A percentile compares a stretch with the other conserved stretches of the same genome.
phyloP scores from a whole-genome alignment of 1,139 yeast species.

The Geotrichum histeridarum region DNA sequence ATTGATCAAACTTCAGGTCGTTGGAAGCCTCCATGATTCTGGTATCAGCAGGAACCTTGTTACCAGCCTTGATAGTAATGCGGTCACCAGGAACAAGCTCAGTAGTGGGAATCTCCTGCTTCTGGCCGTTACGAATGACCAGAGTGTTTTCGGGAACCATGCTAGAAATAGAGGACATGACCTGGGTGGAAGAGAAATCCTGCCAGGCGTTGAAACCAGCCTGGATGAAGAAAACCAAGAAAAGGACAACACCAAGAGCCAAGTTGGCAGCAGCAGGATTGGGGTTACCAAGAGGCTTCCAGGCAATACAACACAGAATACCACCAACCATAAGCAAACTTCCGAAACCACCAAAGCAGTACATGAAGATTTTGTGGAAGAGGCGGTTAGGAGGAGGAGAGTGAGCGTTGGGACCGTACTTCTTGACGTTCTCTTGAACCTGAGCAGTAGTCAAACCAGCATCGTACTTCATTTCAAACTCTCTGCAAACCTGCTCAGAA shows the following conservation, averaged over 20 bases:
- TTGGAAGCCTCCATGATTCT: conserved; percentile 35
- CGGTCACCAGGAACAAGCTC: conserved; percentile 33
- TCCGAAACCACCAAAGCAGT: conserved; percentile 50
- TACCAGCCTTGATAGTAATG: conserved; percentile 42
- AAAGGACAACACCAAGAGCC: conserved; percentile 43
- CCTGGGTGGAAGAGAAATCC: conserved; percentile 45
- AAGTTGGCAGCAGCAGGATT: conserved; percentile 43
- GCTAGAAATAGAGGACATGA: conserved; percentile 45
- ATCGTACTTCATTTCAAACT: not conserved
- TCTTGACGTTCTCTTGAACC: conserved; percentile 23
- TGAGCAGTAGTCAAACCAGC: conserved; percentile 28
- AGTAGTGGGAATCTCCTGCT: conserved; percentile 29
- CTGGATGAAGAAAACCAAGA: conserved; percentile 44
- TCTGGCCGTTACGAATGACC: conserved; percentile 40
- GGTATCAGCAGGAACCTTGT: conserved; percentile 47
- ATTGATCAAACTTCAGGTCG: conserved; percentile 47
- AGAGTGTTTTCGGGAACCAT: conserved; percentile 44
- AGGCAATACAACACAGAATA: conserved; percentile 42
- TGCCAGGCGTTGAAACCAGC: conserved; percentile 47
- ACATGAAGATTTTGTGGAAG: conserved; percentile 36
- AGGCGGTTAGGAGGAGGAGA: conserved; percentile 40
- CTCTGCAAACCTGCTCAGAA: not conserved
- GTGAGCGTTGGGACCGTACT: conserved; percentile 34
- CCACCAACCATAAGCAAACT: conserved; percentile 42
- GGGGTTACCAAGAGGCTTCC: conserved; percentile 50